Evolutionary conservation across 2,329 filamentous ascomycete species (phyloP).

Genomic region (Curvularia hawaiiensis): DNA sequence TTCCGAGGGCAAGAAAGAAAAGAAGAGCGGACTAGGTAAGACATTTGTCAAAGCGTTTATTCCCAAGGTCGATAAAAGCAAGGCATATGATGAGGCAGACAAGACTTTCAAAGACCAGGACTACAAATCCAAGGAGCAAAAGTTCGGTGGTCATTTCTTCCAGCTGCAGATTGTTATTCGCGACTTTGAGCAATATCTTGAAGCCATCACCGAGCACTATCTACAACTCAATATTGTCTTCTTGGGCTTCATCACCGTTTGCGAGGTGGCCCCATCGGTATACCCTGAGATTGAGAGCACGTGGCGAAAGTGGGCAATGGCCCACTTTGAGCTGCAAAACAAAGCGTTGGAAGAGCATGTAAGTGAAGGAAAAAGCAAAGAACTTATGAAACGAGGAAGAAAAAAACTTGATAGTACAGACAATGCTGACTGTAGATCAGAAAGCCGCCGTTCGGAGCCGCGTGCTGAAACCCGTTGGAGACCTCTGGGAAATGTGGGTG

Average conservation of each 20-base stretch:
- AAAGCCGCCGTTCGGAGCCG: constrained; percentile 73
- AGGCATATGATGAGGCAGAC: constrained; percentile 68
- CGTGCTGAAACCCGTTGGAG: constrained; percentile 83
- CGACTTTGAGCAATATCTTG: constrained; percentile 91
- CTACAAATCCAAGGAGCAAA: constrained; percentile 81
- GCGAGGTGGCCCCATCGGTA: constrained; percentile 63
- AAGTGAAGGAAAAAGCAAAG: constrained; percentile 43
- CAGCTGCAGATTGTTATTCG: constrained; percentile 89
- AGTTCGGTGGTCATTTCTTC: constrained; percentile 90
- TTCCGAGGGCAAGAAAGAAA: constrained; percentile 45
- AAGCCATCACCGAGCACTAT: constrained; percentile 79
- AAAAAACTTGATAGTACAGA: constrained; percentile 4
- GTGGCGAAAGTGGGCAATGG: constrained; percentile 89
- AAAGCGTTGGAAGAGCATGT: constrained; percentile 85
- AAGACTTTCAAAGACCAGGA: constrained; percentile 75
- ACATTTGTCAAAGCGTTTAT: constrained; percentile 86
- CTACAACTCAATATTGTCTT: constrained; percentile 81
- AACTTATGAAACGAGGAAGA: background rate
- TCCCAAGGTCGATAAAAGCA: constrained; percentile 85
- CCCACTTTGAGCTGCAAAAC: constrained; percentile 83
- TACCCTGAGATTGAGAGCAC: constrained; percentile 90
- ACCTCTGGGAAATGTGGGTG: constrained; percentile 78
- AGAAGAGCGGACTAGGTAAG: constrained; percentile 62
- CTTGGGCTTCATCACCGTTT: constrained; percentile 80
- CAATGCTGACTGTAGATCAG: constrained; percentile 41